phyloP scores from a whole-genome alignment of 1,284 basidiomycete genomes.

The Xanthoconium separans region DNA sequence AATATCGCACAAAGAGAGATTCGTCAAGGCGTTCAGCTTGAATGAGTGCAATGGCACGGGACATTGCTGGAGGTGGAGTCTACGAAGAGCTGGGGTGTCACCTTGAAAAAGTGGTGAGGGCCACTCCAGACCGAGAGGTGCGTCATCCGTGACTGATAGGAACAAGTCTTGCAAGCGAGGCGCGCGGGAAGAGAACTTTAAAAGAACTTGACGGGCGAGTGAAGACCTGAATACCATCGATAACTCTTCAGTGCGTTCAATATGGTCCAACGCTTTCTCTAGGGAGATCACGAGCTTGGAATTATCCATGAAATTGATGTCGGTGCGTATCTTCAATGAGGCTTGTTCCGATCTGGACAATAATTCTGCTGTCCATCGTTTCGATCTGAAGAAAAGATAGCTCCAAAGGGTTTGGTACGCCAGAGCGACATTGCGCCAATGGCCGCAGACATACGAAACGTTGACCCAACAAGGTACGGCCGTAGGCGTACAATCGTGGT shows the following conservation, averaged over 20 bases:
- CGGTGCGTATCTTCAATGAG: slow-evolving; percentile 22
- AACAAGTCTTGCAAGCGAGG: background rate
- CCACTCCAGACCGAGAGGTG: background rate
- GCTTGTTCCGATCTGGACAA: slow-evolving; percentile 33
- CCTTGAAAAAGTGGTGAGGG: background rate
- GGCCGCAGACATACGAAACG: slow-evolving; percentile 20
- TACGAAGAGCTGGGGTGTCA: no score
- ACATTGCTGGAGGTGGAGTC: no score
- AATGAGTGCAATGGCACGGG: no score
- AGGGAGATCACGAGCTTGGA: background rate
- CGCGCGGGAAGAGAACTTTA: slow-evolving; percentile 1
- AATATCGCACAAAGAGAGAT: no score
- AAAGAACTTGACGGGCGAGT: background rate
- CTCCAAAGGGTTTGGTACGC: background rate
- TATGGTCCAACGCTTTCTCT: slow-evolving; percentile 12
- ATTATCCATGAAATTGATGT: no score
- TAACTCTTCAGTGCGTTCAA: slow-evolving; percentile 21
- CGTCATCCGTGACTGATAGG: background rate
- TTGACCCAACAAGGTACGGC: slow-evolving; percentile 4
- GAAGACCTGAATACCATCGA: no score
- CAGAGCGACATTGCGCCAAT: slow-evolving; percentile 24
- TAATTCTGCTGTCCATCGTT: slow-evolving; percentile 31
- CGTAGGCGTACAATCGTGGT: no score
- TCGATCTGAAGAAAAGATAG: slow-evolving; percentile 17
- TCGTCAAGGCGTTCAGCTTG: no score